Evolutionary conservation across 768 basidiomycete species (phyloP), one percentile per base, ranked within the genome.

Genomic region (Termitomyces sp.): DNA sequence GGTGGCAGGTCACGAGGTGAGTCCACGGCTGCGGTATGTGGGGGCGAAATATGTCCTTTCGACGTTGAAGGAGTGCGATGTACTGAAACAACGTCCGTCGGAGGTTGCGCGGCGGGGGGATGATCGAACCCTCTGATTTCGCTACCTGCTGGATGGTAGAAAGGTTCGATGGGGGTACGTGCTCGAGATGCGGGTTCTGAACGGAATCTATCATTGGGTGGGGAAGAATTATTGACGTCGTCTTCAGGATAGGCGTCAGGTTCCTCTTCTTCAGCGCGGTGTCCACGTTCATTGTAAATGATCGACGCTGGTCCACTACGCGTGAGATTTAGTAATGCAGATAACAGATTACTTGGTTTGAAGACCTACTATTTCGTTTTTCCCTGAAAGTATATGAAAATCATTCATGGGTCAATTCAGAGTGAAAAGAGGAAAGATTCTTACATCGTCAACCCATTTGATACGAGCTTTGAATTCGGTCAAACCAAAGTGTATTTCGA

Each of bases 381-480:
- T 14, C 87, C 86, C 87, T 89, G 62, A 23, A 31, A 37, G 21
- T 45, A 3, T 38, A 44, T 47, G 54, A 59, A 46, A 9, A 19
- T 57, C 3, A 30, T 46, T 28, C 21, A 26, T 47, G 56, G 31
- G 40, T 50, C 48, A 38, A 28, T 26, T 45, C 33, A 42, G n/a
- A 17, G 48, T 54, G 53, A 23, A 23, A 23, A 23, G 47, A 33
- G 38, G 4, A 30, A 35, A 45, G 43, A 42, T 38, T 26, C 87
- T 56, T 65, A 89, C 88, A 64, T 87, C 84, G 64, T 91, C 87
- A 50, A 83, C 78, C 89, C 88, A 91, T 68, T 89, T 91, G 52
- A 91, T 90, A 55, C 87, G 78, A 7, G 89, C 88, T 66, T 75
- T 86, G 73, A 91, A 91, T 68, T 91, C 89, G 0, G 89, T 91